Percentiles rank a stretch among this genome's conserved stretches.
Evolutionary conservation across 1,139 yeast genomes (phyloP).

Genomic region (Suhomyces panamericanus): DNA sequence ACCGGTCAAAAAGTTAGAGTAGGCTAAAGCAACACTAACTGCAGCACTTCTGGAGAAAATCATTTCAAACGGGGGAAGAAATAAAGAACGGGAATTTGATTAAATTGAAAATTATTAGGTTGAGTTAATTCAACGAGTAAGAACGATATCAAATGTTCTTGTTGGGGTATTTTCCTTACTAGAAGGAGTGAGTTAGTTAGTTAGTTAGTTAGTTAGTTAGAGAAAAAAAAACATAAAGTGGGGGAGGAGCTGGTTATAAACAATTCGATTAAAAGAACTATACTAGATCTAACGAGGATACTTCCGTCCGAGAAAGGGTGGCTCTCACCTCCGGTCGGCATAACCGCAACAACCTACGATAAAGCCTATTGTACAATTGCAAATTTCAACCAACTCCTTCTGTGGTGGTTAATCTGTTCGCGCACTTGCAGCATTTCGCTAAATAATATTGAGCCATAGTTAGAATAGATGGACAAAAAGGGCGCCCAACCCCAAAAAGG

Average conservation of each 20-base stretch:
- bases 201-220: constrained; percentile 12
- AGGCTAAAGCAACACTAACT: constrained; percentile 14
- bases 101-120: not conserved
- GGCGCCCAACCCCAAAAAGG: not conserved
- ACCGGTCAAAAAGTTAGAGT: constrained; percentile 11
- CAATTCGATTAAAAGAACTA: constrained; percentile 5
- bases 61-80: constrained; percentile 9
- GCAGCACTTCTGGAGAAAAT: constrained; percentile 16
- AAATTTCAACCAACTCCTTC: constrained; percentile 5
- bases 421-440: constrained; percentile 3
- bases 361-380: constrained; percentile 9
- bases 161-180: constrained; percentile 6
- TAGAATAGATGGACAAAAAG: constrained; percentile 1
- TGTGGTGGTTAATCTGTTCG: constrained; percentile 1
- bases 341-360: constrained; percentile 5
- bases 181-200: constrained; percentile 4
- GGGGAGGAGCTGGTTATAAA: constrained; percentile 10
- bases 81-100: constrained; percentile 6
- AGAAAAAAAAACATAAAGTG: not conserved
- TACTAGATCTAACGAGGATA: constrained; percentile 6
- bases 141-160: not conserved
- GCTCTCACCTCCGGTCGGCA: not conserved
- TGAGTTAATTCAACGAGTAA: constrained; percentile 4
- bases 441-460: not conserved
- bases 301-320: not conserved